Evolutionary conservation across 441 rosid genomes (phyloP), one percentile per base, ranked within the genome.

Genomic region (Gossypium gossypioides): DNA sequence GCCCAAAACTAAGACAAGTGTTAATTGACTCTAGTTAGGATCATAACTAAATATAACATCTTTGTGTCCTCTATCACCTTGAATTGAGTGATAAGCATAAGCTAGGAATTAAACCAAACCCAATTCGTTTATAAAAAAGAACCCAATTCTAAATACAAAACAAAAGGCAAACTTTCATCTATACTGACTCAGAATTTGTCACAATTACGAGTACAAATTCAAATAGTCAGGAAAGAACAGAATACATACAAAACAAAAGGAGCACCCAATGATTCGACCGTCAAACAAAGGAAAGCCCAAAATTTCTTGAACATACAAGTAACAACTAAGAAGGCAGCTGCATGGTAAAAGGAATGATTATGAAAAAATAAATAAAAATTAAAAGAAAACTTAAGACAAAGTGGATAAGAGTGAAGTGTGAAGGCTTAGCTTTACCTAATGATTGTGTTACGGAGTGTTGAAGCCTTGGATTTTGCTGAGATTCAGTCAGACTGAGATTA

Each of bases 231-330:
- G n/a, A 8, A 1, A 16, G 0, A 13, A 3, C 40, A 46, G 21
- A 66, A 46, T 15, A 50, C n/a, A 44, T 12, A 1, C 55, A 66
- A 67, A 50, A 25, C 15, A 67, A 67, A 25, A 50, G 8, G 44
- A 50, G 22, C 24, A 50, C 2, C 58, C n/a, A 27, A 7, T 15
- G 71, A 50, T 27, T 25, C 9, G 15, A 50, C 16, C 24, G 40
- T 67, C 44, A 67, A 67, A 67, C 58, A 67, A 8, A 51, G 29
- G 58, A 67, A 65, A 67, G 18, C 15, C 63, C 63, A 13, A 58
- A 58, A 15, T 27, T 25, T 2, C 0, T 25, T 24, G 63, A 58
- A 48, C 71, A 48, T 25, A n/a, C 1, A 22, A 65, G 34, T 21
- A 19, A 66, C 37, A 22, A 48, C 4, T 24, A 57, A 57, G 34